Base-by-base conservation (phyloP, 2,329 filamentous ascomycete genomes). In the Penicillium sp. region DNA sequence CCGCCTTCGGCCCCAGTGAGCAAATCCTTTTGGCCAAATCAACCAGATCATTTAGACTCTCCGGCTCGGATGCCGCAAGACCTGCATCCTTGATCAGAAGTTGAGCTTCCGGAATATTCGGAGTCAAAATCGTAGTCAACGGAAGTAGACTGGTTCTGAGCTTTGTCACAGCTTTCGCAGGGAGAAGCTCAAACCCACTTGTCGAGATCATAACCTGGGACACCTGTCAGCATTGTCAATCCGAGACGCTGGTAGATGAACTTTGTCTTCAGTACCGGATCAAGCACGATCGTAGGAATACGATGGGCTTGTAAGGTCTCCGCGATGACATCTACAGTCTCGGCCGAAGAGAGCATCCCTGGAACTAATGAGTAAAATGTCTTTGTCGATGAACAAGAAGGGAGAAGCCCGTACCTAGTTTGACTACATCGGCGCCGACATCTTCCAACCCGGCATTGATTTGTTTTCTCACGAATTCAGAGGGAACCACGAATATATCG, bases 371-470 rank as follows among this genome's bases (percentile, higher is more conserved):
- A 50, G 35, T 26, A 38, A 36, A 36, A 32, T 42, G 29, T 9
- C 32, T 32, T 32, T 8, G 5, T 32, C 29, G 11, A 32, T 3
- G 29, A 8, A 4, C 11, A 7, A 32, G 29, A 32, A 11, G 11
- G 35, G 7, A 29, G 26, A 37, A 3, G 18, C 37, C 66, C 74
- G 59, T 68, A 94, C 90, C 91, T 41, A 88, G 90, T 72, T 96
- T 97, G 56, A 97, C 82, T 40, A 95, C 89, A 74, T 95, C 89
- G 3, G 88, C 84, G 3, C 85, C 86, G 51, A 97, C 81, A 71
- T 97, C 93, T 39, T 83, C 83, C 42, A 95, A 76, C 32, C 86
- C 88, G 25, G 87, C 85, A 70, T 91, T 84, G 50, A 97, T 90
- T 70, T 95, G 88, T 73, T 88, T 87, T 55, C 76, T 76, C 25